These are phyloP conservation scores for Ensete ventricosum DNA, from an alignment of 176 grass and related monocot species.

Conservation along the genomic window DNA sequence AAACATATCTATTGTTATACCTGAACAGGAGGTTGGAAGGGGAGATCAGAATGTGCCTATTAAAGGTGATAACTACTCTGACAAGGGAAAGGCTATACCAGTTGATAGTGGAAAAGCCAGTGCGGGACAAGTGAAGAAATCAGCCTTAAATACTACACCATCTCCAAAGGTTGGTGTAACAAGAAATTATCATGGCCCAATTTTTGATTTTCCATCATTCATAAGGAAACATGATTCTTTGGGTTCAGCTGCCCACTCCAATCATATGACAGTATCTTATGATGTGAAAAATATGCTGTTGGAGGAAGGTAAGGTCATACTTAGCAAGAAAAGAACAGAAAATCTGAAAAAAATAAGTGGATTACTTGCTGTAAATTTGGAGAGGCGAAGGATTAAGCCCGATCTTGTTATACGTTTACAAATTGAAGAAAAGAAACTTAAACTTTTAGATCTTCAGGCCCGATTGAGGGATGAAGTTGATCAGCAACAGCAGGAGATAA, in stretches of 20 bases:
- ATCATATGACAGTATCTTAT: constrained; percentile 64
- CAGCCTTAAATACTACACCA: constrained; percentile 31
- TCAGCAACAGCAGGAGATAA: constrained; percentile 94
- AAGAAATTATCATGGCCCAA: constrained; percentile 86
- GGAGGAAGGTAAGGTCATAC: constrained; percentile 66
- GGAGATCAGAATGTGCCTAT: constrained; percentile 46
- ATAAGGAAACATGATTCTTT: constrained; percentile 83
- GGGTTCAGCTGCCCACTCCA: constrained; percentile 43
- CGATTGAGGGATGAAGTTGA: constrained; percentile 92
- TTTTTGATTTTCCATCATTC: constrained; percentile 93
- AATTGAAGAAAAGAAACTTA: constrained; percentile 98
- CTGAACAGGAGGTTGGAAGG: constrained; percentile 74
- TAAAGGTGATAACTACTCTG: neutral
- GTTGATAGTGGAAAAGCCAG: constrained; percentile 36
- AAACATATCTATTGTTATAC: constrained; percentile 50
- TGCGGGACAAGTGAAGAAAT: constrained; percentile 64
- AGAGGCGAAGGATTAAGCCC: constrained; percentile 82
- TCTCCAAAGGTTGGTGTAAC: constrained; percentile 46
- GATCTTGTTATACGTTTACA: constrained; percentile 91
- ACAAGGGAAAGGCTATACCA: constrained; percentile 73
- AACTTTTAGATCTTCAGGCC: constrained; percentile 73
- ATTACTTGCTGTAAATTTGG: constrained; percentile 80
- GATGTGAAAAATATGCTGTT: constrained; percentile 85
- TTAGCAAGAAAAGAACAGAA: constrained; percentile 72
- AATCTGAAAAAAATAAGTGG: constrained; percentile 89